Evolutionary conservation across 805 yeast species (phyloP), one percentile per base, ranked within the genome.

Genomic region (Pichia insulana): DNA sequence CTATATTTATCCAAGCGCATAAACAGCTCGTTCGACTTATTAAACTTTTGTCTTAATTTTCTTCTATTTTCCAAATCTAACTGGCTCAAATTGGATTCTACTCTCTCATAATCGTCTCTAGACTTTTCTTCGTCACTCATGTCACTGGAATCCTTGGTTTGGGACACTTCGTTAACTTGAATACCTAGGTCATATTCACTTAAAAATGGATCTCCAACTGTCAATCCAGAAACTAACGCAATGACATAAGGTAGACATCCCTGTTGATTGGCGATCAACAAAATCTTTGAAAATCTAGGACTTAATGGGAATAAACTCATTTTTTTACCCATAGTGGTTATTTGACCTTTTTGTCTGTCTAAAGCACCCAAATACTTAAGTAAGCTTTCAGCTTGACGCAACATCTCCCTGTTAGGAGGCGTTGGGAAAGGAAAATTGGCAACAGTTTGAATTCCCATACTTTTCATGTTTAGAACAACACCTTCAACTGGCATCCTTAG

Each of bases 401-500:
- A 64, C 28, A 82, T 67, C 0, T 39, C 37, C 41, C 81, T 64
- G 40, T 80, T 83, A 0, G 97, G 97, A 2, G 96, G 85, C 0
- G 97, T 89, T 4, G 97, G 64, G 64, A 92, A 92, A 30, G 98
- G 98, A 67, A 92, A 92, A 55, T 92, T 90, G 18, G 78, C 67
- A 30, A 92, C 81, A 41, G 83, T 84, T 58, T 85, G 92, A 47
- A 92, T 89, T 2, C 96, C 97, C 96, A 92, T 92, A 49, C 90
- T 77, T 62, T 92, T 92, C 98, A 92, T 92, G 37, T 83, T 83
- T 52, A 92, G 64, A 0, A 92, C 95, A n/a, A 92, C 83, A 59
- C 96, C 88, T 58, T 92, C 98, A 30, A 88, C 87, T 0, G 98
- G 97, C 94, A 87, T 89, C 50, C 97, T 70, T 44, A 85, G 65